A percentile compares a stretch with the other conserved stretches of the same genome.
These are phyloP conservation scores for Eucalyptus polyanthemos DNA, from an alignment of 345 rosid genomes.

Conservation along the genomic window DNA sequence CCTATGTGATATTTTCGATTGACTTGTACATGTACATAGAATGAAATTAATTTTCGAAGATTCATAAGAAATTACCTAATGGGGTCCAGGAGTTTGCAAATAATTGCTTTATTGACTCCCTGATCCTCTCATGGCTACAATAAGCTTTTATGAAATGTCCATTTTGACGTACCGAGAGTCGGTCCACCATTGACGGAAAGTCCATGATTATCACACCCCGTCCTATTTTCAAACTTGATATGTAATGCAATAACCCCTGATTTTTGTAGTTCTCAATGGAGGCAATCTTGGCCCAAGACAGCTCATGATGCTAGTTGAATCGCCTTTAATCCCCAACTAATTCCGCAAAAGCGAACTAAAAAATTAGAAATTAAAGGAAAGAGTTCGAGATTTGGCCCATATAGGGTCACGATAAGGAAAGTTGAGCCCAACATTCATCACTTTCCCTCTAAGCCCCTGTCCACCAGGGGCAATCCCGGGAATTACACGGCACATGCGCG, in stretches of 20 bases:
- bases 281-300: not conserved
- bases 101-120: not conserved
- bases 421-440: not conserved
- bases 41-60: not conserved
- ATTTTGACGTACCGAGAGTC: rapidly evolving
- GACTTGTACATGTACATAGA: no score
- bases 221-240: not conserved
- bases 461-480: not conserved
- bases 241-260: not conserved
- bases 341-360: not conserved
- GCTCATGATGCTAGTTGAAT: not conserved
- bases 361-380: not conserved
- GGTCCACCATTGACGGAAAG: not conserved
- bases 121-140: not conserved
- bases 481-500: not conserved
- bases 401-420: not conserved
- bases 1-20: no score
- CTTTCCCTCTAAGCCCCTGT: not conserved
- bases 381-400: not conserved
- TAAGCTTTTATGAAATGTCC: not conserved
- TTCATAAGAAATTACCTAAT: not conserved
- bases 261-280: not conserved
- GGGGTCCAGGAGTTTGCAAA: not conserved
- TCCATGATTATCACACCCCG: not conserved
- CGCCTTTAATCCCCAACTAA: not conserved